Percentiles rank a stretch among this genome's conserved stretches.
Evolutionary conservation across 2,329 filamentous ascomycete genomes (phyloP).

Genomic region (Annulohypoxylon truncatum): DNA sequence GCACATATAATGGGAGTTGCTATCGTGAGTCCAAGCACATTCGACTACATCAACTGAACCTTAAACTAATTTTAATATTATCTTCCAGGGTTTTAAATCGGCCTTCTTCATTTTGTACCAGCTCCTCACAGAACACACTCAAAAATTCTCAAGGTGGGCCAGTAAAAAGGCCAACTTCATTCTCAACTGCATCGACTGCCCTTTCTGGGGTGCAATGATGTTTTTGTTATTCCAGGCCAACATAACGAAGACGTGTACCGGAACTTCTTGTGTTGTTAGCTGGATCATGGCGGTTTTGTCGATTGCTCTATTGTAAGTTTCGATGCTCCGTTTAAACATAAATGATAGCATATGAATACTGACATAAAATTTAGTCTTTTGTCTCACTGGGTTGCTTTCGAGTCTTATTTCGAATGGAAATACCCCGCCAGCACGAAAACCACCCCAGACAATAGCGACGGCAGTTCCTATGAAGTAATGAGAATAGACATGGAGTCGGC

Average conservation of each 20-base stretch:
- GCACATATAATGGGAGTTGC: constrained; percentile 30
- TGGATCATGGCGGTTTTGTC: constrained; percentile 7
- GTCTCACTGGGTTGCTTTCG: not conserved
- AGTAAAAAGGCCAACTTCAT: constrained; percentile 24
- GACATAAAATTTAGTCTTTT: not conserved
- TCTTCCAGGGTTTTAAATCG: constrained; percentile 16
- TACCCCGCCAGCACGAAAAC: not conserved
- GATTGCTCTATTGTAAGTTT: constrained; percentile 12
- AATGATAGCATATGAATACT: too few relatives aligned
- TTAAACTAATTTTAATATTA: not conserved
- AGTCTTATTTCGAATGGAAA: constrained; percentile 11
- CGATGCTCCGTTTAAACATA: too few relatives aligned
- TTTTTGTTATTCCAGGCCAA: constrained; percentile 10
- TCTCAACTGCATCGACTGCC: constrained; percentile 22
- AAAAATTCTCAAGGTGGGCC: constrained; percentile 17
- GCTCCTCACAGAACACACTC: constrained; percentile 13
- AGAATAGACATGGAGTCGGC: not conserved
- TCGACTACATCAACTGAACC: not conserved
- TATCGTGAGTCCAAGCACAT: constrained; percentile 8
- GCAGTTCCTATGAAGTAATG: not conserved
- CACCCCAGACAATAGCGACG: not conserved
- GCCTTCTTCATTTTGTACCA: constrained; percentile 15
- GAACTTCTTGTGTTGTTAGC: constrained; percentile 13
- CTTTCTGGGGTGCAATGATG: constrained; percentile 24
- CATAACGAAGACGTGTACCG: not conserved